Percentiles rank a stretch among this genome's conserved stretches.
phyloP scores from a whole-genome alignment of 2,329 filamentous ascomycete genomes.

The Hypoxylon sp. region DNA sequence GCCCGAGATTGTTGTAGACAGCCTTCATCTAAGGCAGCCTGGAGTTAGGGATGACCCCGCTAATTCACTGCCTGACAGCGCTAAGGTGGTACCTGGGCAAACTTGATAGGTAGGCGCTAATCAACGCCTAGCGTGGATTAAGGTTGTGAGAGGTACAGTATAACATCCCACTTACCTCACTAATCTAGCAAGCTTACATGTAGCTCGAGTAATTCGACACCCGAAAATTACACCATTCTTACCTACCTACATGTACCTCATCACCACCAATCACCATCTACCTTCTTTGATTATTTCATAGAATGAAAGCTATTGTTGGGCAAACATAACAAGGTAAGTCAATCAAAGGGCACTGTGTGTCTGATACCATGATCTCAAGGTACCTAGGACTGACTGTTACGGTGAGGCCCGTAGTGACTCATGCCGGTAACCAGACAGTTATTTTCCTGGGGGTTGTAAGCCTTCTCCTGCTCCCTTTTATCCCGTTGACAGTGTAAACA shows the following conservation, averaged over 20 bases:
- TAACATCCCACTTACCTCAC: conserved; percentile 10
- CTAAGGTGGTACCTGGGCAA: conserved; percentile 1
- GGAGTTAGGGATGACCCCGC: too few species aligned
- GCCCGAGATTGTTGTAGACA: conserved; percentile 13
- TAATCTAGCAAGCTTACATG: too few species aligned
- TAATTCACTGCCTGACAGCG: conserved; percentile 1
- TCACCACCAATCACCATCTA: background rate
- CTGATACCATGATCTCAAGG: background rate
- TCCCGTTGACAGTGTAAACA: background rate
- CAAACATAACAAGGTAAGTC: background rate
- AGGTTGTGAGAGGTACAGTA: background rate
- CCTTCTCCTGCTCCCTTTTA: background rate
- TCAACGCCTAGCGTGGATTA: background rate
- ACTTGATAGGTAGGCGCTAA: background rate
- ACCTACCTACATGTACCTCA: conserved; percentile 4
- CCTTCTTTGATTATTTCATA: background rate
- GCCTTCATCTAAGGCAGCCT: too few species aligned
- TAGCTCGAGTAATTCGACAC: conserved; percentile 10
- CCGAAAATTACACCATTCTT: conserved; percentile 5
- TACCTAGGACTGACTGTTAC: conserved; percentile 3
- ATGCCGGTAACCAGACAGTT: conserved; percentile 38
- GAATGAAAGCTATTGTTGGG: background rate
- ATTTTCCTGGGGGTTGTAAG: conserved; percentile 4
- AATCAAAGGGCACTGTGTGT: background rate
- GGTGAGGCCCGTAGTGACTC: conserved; percentile 41